Base-by-base conservation (phyloP, 1,284 basidiomycete genomes). In the Grifola frondosa region DNA sequence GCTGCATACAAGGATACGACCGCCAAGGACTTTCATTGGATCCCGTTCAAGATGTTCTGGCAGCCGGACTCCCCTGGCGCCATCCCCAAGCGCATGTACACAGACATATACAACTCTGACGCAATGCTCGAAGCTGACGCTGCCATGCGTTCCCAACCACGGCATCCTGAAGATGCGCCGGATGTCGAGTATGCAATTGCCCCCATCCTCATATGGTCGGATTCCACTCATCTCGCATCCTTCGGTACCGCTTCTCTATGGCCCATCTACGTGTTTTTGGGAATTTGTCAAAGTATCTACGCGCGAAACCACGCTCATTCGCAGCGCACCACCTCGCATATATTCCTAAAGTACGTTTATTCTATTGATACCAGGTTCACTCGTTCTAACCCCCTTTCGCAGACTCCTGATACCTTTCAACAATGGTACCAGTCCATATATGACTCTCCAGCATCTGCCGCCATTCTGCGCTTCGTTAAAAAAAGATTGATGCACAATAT, bases 321-420 rank as follows among this genome's bases (percentile, higher is more conserved):
- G 42, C 50, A 5, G 41, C 37, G 8, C 56, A 59, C 37, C 56
- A 60, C 39, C 12, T 69, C 3, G 66, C 62, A 2, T 66, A 63
- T 44, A 50, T 68, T 4, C 60, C 62, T 5, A 49, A 49, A 6
- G 61, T 66, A 35, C 40, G 57, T 40, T 26, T 13, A 8, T 13
- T 37, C 24, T 22, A 15, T 24, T 24, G 17, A 26, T 11, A 5
- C 17, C 30, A 7, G 13, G 5, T 25, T 5, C 19, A 5, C 12
- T 23, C 10, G 6, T 21, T 15, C 11, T 21, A 4, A 22, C 12
- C n/a, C 17, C 6, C 6, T 7, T 11, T 17, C 23, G 13, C 15
- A 37, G 34, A 28, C 37, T 15, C 35, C 34, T 2, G 28, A 43
- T 21, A 16, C 25, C 3, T 16, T 37, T 3, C 28, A 31, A 13